These are phyloP conservation scores for Monascus ruber DNA, from an alignment of 2,329 filamentous ascomycete species.

Conservation along the genomic window DNA sequence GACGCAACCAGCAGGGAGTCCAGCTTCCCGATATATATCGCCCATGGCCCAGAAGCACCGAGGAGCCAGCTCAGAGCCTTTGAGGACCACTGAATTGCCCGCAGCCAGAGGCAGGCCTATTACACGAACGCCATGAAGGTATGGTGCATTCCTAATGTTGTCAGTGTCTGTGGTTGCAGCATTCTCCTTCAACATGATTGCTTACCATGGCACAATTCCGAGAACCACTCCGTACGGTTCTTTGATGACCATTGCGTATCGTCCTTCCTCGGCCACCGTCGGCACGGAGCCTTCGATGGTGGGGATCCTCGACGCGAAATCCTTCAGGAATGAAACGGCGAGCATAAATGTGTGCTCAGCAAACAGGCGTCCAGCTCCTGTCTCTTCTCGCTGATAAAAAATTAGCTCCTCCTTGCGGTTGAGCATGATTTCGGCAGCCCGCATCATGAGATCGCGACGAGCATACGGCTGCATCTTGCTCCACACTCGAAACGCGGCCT, in stretches of 20 bases:
- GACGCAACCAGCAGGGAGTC: conserved; percentile 30
- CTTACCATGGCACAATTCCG: conserved; percentile 69
- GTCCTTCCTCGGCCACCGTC: conserved; percentile 36
- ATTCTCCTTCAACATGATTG: background rate
- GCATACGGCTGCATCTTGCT: conserved; percentile 46
- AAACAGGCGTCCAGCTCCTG: conserved; percentile 34
- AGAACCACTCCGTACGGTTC: conserved; percentile 72
- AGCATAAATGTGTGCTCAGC: conserved; percentile 24
- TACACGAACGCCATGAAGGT: conserved; percentile 30
- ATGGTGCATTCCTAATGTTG: conserved; percentile 30
- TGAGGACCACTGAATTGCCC: conserved; percentile 47
- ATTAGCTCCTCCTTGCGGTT: conserved; percentile 49
- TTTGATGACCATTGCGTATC: conserved; percentile 54
- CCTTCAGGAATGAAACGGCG: conserved; percentile 31
- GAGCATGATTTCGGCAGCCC: conserved; percentile 34
- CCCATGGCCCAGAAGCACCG: conserved; percentile 21
- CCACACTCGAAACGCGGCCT: conserved; percentile 61
- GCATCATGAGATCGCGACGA: conserved; percentile 55
- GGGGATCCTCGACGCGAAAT: conserved; percentile 41
- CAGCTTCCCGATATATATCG: conserved; percentile 29
- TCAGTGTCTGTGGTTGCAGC: no score
- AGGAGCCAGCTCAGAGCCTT: conserved; percentile 24
- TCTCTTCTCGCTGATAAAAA: conserved; percentile 49
- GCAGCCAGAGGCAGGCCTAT: conserved; percentile 50
- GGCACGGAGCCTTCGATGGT: conserved; percentile 41